Percentiles rank a stretch among this genome's conserved stretches.
Conservation (phyloP, 805 yeast genomes). For the Candida incommunis region DNA sequence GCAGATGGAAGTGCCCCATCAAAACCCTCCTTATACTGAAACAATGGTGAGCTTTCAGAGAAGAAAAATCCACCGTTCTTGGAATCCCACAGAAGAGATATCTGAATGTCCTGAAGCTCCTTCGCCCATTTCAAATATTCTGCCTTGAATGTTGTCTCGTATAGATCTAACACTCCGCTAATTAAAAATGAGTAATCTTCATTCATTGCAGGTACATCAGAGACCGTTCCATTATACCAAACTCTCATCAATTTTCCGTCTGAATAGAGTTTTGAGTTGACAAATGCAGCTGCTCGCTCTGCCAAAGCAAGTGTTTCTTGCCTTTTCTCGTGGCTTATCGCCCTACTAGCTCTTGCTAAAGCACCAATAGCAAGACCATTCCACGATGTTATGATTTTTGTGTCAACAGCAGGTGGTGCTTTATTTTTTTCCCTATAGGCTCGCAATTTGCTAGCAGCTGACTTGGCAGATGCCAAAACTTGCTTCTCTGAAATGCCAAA, state of each 20-base stretch:
- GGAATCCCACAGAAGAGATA: slow-evolving; percentile 19
- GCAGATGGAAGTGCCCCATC: slow-evolving; percentile 26
- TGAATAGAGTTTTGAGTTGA: slow-evolving; percentile 11
- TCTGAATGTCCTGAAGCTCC: slow-evolving; percentile 20
- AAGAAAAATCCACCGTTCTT: slow-evolving; percentile 21
- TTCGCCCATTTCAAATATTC: slow-evolving; percentile 19
- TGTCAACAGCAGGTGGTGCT: slow-evolving; percentile 19
- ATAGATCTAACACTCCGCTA: slow-evolving; percentile 22
- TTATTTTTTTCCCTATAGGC: slow-evolving; percentile 13
- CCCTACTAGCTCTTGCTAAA: slow-evolving; percentile 18
- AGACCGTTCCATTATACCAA: slow-evolving; percentile 3
- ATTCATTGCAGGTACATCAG: slow-evolving; percentile 15
- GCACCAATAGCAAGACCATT: slow-evolving; percentile 25
- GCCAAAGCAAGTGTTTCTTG: slow-evolving; percentile 15
- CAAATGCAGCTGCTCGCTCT: slow-evolving; percentile 13
- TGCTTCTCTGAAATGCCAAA: slow-evolving; percentile 19
- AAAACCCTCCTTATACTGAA: slow-evolving; percentile 23
- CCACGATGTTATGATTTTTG: slow-evolving; percentile 23
- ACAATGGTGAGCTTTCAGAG: slow-evolving; percentile 12
- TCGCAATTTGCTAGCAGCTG: slow-evolving; percentile 13
- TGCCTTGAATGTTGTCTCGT: slow-evolving; percentile 18
- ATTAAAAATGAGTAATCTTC: slow-evolving; percentile 26
- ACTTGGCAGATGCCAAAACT: slow-evolving; percentile 12
- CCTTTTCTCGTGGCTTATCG: no score
- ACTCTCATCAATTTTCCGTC: slow-evolving; percentile 13